These are phyloP conservation scores for Exophiala lecanii-corni DNA, from an alignment of 2,329 filamentous ascomycete genomes.

Conservation along the genomic window DNA sequence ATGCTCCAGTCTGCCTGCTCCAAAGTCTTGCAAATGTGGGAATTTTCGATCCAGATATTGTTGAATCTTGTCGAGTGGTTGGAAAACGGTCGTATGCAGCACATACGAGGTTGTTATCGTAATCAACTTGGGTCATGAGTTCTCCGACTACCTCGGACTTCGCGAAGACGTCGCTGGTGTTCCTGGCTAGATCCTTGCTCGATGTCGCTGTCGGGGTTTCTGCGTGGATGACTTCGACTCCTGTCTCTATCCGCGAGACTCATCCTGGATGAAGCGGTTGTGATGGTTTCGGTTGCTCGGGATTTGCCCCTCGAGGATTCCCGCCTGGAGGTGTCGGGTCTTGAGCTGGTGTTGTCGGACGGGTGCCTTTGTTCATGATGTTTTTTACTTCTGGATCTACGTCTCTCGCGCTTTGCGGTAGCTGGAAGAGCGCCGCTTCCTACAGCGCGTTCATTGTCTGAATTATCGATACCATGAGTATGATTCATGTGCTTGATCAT, in stretches of 20 bases:
- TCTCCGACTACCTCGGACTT: constrained; percentile 15
- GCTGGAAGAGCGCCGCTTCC: constrained; percentile 9
- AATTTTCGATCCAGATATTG: no score
- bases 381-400: constrained; percentile 8
- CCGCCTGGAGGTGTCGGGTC: constrained; percentile 9
- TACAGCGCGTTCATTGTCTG: constrained; percentile 5
- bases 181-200: constrained; percentile 9
- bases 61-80: no score
- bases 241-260: constrained; percentile 21
- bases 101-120: no score
- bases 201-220: constrained; percentile 30
- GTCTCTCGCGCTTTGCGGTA: constrained; percentile 5
- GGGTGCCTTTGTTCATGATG: constrained; percentile 9
- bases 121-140: neutral
- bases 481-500: constrained; percentile 27
- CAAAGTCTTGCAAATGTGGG: no score
- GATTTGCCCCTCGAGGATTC: constrained; percentile 19
- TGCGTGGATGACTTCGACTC: constrained; percentile 28
- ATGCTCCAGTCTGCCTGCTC: no score
- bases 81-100: no score
- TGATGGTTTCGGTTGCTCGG: constrained; percentile 7
- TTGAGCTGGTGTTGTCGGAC: constrained; percentile 1
- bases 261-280: constrained; percentile 6
- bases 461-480: constrained; percentile 24
- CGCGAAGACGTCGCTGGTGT: constrained; percentile 17